Base-by-base conservation (phyloP, 345 rosid genomes). In the Sisymbrium altissimum region DNA sequence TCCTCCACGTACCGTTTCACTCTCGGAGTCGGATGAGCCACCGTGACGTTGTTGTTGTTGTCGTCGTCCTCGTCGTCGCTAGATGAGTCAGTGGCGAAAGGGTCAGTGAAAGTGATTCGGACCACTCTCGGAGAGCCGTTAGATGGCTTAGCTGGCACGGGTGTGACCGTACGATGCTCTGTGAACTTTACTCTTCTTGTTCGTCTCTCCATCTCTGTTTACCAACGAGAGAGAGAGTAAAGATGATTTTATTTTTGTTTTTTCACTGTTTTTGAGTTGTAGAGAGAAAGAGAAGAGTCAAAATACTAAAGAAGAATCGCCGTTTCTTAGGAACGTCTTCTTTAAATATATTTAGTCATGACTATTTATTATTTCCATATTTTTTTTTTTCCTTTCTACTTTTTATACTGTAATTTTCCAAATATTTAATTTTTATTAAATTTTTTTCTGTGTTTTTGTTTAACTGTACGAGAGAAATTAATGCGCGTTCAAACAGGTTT, bases 21-120 rank as follows among this genome's bases (percentile, higher is more conserved):
- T 29, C 79, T 61, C 44, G 70, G 64, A 32, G 35, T 5, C 1
- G 55, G 55, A 50, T 0, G 25, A 30, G 49, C 13, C 44, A 55
- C 35, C 54, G 62, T 43, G 0, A 10, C 39, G 77, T n/a, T n/a
- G n/a, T n/a, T n/a, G n/a, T n/a, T n/a, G n/a, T n/a, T n/a, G n/a
- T 38, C 5, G 21, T 63, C 32, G 2, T 75, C 74, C 25, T 76
- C 79, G 2, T 76, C 75, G 65, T 76, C 79, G 71, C 79, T 70
- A 2, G 79, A 76, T 5, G 79, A 76, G 29, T 76, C 79, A 15
- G 79, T 76, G 2, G 79, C 79, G 59, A 17, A 69, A 69, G 79
- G 79, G 3, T 76, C 79, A 36, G 75, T 70, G 1, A 63, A 69
- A 13, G 59, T 19, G 79, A 76, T 70, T 13, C 75, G 25, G 0